A percentile compares a stretch with the other conserved stretches of the same genome.
These are phyloP conservation scores for Phyllosticta capitalensis DNA, from an alignment of 2,329 filamentous ascomycete genomes.

Conservation along the genomic window DNA sequence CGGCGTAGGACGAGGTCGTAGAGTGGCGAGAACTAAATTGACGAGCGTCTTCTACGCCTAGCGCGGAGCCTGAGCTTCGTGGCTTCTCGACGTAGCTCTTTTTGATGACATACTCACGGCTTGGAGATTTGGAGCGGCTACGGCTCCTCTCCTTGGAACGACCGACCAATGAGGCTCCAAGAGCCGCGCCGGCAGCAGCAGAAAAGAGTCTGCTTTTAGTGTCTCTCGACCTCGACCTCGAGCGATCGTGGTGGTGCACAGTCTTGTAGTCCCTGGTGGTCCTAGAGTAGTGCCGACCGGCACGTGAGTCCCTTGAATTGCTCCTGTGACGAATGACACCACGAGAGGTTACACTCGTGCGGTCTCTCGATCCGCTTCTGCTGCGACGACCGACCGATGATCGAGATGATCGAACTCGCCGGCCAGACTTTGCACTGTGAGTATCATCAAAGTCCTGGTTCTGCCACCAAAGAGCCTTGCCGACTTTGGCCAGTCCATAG, in stretches of 20 bases:
- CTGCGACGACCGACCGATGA: conserved; percentile 25
- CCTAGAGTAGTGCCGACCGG: conserved; percentile 23
- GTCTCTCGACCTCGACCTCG: conserved; percentile 34
- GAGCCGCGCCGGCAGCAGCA: conserved; percentile 29
- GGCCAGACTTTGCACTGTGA: conserved; percentile 49
- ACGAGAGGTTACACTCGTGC: conserved; percentile 37
- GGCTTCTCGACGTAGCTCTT: conserved; percentile 23
- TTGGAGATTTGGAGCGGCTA: conserved; percentile 27
- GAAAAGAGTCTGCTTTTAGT: conserved; percentile 27
- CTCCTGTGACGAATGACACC: conserved; percentile 32
- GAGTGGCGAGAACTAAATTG: conserved; percentile 1
- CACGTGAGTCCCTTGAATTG: conserved; percentile 24
- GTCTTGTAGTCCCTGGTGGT: conserved; percentile 28
- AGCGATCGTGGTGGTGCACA: conserved; percentile 25
- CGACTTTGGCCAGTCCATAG: conserved; percentile 42
- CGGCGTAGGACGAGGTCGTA: background rate
- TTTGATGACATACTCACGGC: conserved; percentile 21
- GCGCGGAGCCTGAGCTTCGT: conserved; percentile 12
- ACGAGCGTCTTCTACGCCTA: conserved; percentile 3
- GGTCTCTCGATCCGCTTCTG: conserved; percentile 26
- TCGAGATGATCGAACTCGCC: conserved; percentile 23
- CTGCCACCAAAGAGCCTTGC: conserved; percentile 43
- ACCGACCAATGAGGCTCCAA: conserved; percentile 30
- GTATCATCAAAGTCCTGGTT: conserved; percentile 50
- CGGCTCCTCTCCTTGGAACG: conserved; percentile 20